Base-by-base conservation (phyloP, 1,284 basidiomycete genomes). In the Ustilago tritici region DNA sequence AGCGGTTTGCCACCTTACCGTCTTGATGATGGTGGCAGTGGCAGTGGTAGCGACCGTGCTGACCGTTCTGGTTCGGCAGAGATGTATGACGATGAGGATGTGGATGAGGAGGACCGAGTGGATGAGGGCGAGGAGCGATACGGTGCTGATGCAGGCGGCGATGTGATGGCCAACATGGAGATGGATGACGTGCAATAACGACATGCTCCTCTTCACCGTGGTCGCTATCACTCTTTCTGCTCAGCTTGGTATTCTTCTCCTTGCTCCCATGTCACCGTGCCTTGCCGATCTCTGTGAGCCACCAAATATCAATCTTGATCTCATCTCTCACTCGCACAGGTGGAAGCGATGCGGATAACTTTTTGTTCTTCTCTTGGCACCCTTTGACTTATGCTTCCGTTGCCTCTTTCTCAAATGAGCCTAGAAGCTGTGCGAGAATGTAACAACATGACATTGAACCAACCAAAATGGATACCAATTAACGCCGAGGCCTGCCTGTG, bases 131-230 rank as follows among this genome's bases (percentile, higher is more conserved):
- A 67, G 67, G 86, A 62, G 83, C 28, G 83, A 65, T 56, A 87
- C 84, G 82, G 82, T 6, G 68, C 76, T 28, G 73, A 75, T 35
- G 78, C 82, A 2, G 82, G 79, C 34, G 83, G 82, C 14, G 83
- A 84, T 34, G 80, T 84, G 14, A 77, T 85, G 76, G 83, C 83
- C 36, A 76, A 85, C 54, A 84, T 85, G 82, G 84, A 85, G 65
- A 85, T 85, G 84, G 84, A 85, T 55, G 82, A 78, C 35, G 81
- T 82, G 61, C 74, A 68, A 63, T 76, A 62, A 43, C n/a, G 5
- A 43, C 12, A 3, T n/a, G 31, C 17, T 58, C 40, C 6, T 15
- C 17, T 41, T 17, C 40, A 15, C 17, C 40, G 11, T 14, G 14
- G 40, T 41, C 7, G 7, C 17, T 12, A 15, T 15, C 40, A 11